Evolutionary conservation across 768 basidiomycete genomes (phyloP).

Genomic region (Crepidotus variabilis): DNA sequence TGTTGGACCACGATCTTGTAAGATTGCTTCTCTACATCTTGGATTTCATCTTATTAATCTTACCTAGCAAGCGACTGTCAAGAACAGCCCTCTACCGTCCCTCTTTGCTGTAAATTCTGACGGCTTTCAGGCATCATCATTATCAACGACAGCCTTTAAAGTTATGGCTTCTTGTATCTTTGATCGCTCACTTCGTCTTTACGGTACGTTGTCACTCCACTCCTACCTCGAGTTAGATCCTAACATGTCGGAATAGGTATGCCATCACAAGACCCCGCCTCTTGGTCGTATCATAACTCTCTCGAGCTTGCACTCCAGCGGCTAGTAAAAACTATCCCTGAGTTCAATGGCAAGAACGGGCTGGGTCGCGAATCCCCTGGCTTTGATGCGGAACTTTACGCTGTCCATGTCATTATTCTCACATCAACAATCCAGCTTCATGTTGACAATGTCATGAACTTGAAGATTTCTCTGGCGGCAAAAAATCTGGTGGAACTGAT

Average conservation of each 20-base stretch:
- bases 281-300: constrained; percentile 38
- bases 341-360: constrained; percentile 29
- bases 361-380: constrained; percentile 28
- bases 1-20: constrained; percentile 21
- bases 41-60: background rate
- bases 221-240: background rate
- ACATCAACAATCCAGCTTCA: constrained; percentile 50
- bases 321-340: constrained; percentile 36
- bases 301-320: constrained; percentile 43
- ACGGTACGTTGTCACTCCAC: constrained; percentile 20
- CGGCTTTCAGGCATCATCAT: constrained; percentile 17
- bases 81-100: constrained; percentile 20
- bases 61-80: constrained; percentile 9
- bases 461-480: constrained; percentile 40
- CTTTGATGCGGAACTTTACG: constrained; percentile 39
- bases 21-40: constrained; percentile 6
- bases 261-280: constrained; percentile 22
- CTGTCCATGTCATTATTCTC: constrained; percentile 47
- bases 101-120: constrained; percentile 21
- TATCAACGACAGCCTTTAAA: constrained; percentile 38
- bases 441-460: constrained; percentile 33
- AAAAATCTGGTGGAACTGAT: constrained; percentile 41
- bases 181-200: constrained; percentile 46
- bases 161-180: constrained; percentile 50
- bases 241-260: constrained; percentile 8